Evolutionary conservation across 768 basidiomycete species (phyloP).

Genomic region (Hortiboletus flavorubellus): DNA sequence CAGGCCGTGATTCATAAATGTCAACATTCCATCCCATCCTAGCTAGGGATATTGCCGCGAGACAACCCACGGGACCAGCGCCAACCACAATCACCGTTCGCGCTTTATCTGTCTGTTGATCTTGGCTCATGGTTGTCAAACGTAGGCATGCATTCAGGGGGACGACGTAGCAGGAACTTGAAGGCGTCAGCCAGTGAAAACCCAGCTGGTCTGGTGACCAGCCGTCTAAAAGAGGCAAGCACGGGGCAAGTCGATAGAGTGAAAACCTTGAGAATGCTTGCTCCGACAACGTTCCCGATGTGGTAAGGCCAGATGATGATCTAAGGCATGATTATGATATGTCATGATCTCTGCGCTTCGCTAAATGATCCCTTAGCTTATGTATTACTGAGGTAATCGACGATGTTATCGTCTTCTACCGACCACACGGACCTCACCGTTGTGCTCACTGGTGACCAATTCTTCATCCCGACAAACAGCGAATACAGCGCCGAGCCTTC

Average conservation of each 20-base stretch:
- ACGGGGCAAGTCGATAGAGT: too few relatives aligned
- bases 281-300: conserved; percentile 3
- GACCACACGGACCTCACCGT: conserved; percentile 23
- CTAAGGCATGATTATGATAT: conserved; percentile 8
- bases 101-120: not conserved
- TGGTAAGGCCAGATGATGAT: conserved; percentile 21
- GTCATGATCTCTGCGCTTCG: not conserved
- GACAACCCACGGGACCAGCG: conserved; percentile 93
- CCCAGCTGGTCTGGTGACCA: too few relatives aligned
- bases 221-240: too few relatives aligned
- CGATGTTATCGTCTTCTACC: not conserved
- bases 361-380: conserved; percentile 5
- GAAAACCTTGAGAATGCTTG: too few relatives aligned
- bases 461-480: conserved; percentile 53
- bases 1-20: conserved; percentile 76
- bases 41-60: conserved; percentile 81
- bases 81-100: conserved; percentile 70
- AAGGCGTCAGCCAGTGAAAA: too few relatives aligned
- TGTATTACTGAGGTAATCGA: not conserved
- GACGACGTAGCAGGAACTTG: not conserved
- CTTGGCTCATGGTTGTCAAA: conserved; percentile 14
- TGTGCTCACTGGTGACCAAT: conserved; percentile 48
- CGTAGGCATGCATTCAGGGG: not conserved
- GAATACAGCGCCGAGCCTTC: conserved; percentile 43
- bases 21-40: conserved; percentile 84